Base-by-base conservation (phyloP, 169 alveolate genomes). In the Besnoitia besnoiti region DNA sequence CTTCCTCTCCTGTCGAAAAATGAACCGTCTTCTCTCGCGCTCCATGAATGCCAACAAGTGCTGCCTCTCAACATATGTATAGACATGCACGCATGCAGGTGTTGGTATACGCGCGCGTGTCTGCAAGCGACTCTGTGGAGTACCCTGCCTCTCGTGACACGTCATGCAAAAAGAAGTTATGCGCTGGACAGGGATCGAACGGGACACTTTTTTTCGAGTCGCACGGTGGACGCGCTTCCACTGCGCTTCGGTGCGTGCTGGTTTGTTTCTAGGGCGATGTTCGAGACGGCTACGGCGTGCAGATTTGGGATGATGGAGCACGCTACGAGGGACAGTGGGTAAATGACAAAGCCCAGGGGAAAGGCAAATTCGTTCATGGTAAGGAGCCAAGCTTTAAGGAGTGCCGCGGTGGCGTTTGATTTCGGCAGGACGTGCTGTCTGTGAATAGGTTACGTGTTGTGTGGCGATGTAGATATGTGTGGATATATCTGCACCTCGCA, bases 311-410 rank as follows among this genome's bases (percentile, higher is more conserved):
- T 35, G 92, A 89, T 55, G 92, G 92, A 7, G 92, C 92, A 35
- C 85, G 92, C 85, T 85, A 85, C 44, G 98, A 96, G 77, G 98
- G 98, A 46, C 94, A 96, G 89, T 96, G 98, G 97, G 95, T 93
- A 49, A 93, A 95, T 79, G 97, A 95, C 84, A 93, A 95, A 94
- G 96, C 97, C 24, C 96, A 96, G 85, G 97, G 97, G 19, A 91
- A 95, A 84, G 98, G 98, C 0, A 91, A 96, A 55, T 90, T 96
- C 73, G 93, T 95, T 82, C 98, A 95, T 50, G 95, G 90, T 85
- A 37, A 1, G 90, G 40, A n/a, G 42, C 80, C 62, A 67, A 8
- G 14, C 24, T n/a, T n/a, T 14, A 27, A n/a, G 8, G 14, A 27
- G 42, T 21, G n/a, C 7, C 80, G n/a, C 7, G 14, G 37, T 67